Evolutionary conservation across 371 early-diverging fungal species (phyloP), one percentile per base, ranked within the genome.

Genomic region (Mortierella sp.): DNA sequence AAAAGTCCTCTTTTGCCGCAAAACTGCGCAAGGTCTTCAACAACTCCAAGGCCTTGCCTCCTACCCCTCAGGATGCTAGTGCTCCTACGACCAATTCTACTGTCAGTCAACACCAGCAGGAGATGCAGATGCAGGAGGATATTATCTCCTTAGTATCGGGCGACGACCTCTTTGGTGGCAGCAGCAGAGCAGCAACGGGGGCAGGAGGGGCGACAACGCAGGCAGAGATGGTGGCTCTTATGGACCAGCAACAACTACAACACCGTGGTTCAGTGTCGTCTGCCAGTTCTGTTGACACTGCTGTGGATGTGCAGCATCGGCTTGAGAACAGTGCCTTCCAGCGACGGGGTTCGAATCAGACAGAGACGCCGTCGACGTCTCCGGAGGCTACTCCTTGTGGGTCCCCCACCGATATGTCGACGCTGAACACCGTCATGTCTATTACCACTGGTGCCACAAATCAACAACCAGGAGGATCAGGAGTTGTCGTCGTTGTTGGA

Each of bases 231-330:
- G 32, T 38, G 29, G 21, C 63, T 16, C 27, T 71, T 11, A 41
- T 55, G 48, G 72, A 77, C 12, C 79, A 77, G 51, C 86, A 46
- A 46, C 46, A 86, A 8, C 77, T 77, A 38, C 82, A 60, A 12
- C 60, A 86, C 44, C 80, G 87, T 3, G 87, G 87, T 16, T 86
- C 87, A 0, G 78, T 80, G 1, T 86, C 87, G 1, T 86, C 87
- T 0, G 65, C 48, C 27, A 81, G 85, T 43, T 79, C 87, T 6
- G 51, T 27, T 11, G 77, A 86, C 43, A 76, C 86, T 46, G 32
- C 48, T 3, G 48, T 44, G 21, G 75, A 32, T 63, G 65, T 72
- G n/a, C 55, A 55, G 8, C 58, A 41, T 4, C 75, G 68, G 35
- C 72, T 70, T 51, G 38, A 7, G 32, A 65, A 55, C 29, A 60